phyloP scores from a whole-genome alignment of 2,329 filamentous ascomycete species.

The Trichoderma asperellum region DNA sequence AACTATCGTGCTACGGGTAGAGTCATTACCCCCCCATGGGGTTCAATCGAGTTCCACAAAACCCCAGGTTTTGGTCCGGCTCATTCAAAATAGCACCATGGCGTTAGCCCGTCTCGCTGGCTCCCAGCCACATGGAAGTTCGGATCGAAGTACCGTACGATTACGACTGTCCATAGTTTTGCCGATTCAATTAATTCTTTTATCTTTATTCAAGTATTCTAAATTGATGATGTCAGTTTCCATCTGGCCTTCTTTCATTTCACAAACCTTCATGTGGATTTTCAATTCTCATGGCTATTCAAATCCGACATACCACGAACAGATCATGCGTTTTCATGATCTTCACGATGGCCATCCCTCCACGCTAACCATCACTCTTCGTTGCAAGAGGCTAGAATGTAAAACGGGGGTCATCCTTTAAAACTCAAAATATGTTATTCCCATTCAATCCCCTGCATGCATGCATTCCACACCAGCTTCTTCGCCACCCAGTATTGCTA shows the following conservation, averaged over 20 bases:
- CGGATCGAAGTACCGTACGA: constrained; percentile 3
- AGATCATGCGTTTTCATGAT: not conserved
- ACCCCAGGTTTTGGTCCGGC: constrained; percentile 20
- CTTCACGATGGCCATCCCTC: not conserved
- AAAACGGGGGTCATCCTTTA: not conserved
- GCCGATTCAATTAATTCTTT: not conserved
- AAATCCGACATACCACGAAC: not conserved
- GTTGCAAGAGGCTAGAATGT: not conserved
- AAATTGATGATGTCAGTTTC: not conserved
- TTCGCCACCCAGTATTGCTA: not conserved
- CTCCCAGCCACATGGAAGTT: constrained; percentile 17
- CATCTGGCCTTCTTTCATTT: not conserved
- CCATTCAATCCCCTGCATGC: constrained; percentile 15
- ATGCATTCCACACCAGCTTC: not conserved
- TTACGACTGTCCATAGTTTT: not conserved
- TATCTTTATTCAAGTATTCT: not conserved
- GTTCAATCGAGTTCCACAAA: constrained; percentile 14
- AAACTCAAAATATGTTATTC: not conserved
- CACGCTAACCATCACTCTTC: not conserved
- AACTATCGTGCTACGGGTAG: not conserved
- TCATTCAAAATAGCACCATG: constrained; percentile 6
- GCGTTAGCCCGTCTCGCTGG: not conserved
- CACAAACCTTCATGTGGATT: not conserved
- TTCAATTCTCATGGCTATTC: not conserved
- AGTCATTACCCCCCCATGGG: constrained; percentile 8